Percentiles rank a stretch among this genome's conserved stretches.
These are phyloP conservation scores for Lichtheimia corymbifera DNA, from an alignment of 371 early-diverging fungal species.

Conservation along the genomic window DNA sequence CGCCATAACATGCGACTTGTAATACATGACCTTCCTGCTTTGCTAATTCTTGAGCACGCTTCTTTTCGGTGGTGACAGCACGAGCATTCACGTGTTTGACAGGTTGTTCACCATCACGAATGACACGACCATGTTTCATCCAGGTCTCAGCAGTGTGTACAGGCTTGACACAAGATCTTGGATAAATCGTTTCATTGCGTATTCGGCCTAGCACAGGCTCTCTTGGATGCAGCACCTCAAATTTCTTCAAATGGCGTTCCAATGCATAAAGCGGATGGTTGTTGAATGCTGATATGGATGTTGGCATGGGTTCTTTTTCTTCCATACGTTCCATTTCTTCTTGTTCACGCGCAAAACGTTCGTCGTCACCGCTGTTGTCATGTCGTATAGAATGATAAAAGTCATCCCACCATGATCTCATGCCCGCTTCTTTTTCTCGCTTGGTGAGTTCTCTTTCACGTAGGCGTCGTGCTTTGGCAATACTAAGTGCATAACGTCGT, in stretches of 20 bases:
- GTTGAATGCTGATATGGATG: slow-evolving; percentile 72
- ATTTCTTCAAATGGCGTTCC: slow-evolving; percentile 80
- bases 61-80: slow-evolving; percentile 62
- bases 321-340: slow-evolving; percentile 46
- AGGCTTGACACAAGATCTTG: slow-evolving; percentile 67
- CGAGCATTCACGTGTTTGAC: slow-evolving; percentile 67
- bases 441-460: slow-evolving; percentile 52
- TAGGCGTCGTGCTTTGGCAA: slow-evolving; percentile 51
- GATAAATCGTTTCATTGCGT: slow-evolving; percentile 78
- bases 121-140: slow-evolving; percentile 63
- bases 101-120: slow-evolving; percentile 57
- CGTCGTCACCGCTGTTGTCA: slow-evolving; percentile 26
- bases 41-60: slow-evolving; percentile 49
- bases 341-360: slow-evolving; percentile 51
- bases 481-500: slow-evolving; percentile 64
- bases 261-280: slow-evolving; percentile 84
- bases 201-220: slow-evolving; percentile 72
- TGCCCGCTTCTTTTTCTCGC: slow-evolving; percentile 38
- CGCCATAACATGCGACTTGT: slow-evolving; percentile 67
- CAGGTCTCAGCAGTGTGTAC: slow-evolving; percentile 67
- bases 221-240: slow-evolving; percentile 63
- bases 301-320: slow-evolving; percentile 77
- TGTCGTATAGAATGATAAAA: slow-evolving; percentile 19
- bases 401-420: slow-evolving; percentile 35
- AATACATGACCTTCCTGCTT: slow-evolving; percentile 39